Conservation (phyloP, 2,329 filamentous ascomycete genomes). For the Venturia aucupariae region DNA sequence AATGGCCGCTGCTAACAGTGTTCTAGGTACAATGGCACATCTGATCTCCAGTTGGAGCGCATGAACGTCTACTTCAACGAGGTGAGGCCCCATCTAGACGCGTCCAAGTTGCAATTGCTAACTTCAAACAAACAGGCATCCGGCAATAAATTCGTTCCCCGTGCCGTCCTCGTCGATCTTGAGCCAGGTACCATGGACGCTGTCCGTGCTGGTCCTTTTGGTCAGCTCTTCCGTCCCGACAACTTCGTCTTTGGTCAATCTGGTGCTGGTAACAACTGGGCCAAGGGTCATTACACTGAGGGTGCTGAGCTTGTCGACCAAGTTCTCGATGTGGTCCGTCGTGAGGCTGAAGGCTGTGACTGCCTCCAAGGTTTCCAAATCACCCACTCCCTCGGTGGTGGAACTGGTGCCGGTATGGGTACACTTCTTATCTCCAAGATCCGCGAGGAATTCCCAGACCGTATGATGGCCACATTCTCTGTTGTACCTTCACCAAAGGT, state of each 20-base stretch:
- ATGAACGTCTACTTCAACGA: conserved; percentile 99
- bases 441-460: conserved; percentile 98
- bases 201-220: conserved; percentile 94
- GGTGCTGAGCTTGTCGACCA: conserved; percentile 98
- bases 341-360: conserved; percentile 97
- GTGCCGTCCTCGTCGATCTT: conserved; percentile 97
- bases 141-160: conserved; percentile 98
- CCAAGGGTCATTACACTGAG: conserved; percentile 99
- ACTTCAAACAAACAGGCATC: conserved; percentile 56
- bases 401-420: conserved; percentile 99
- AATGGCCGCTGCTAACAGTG: conserved; percentile 17
- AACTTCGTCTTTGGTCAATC: conserved; percentile 99
- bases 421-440: conserved; percentile 99
- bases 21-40: conserved; percentile 86
- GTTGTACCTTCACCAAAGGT: conserved; percentile 99
- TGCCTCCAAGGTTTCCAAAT: conserved; percentile 99
- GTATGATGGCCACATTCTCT: conserved; percentile 99
- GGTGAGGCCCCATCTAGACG: conserved; percentile 34
- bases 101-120: conserved; percentile 16
- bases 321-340: conserved; percentile 95
- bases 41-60: conserved; percentile 97
- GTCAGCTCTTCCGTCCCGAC: conserved; percentile 98
- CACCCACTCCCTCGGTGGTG: conserved; percentile 99
- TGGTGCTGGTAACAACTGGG: conserved; percentile 99
- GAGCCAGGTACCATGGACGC: conserved; percentile 99